Conservation (phyloP, 148 eudicot genomes). For the Vaccinium vitisidaea region DNA sequence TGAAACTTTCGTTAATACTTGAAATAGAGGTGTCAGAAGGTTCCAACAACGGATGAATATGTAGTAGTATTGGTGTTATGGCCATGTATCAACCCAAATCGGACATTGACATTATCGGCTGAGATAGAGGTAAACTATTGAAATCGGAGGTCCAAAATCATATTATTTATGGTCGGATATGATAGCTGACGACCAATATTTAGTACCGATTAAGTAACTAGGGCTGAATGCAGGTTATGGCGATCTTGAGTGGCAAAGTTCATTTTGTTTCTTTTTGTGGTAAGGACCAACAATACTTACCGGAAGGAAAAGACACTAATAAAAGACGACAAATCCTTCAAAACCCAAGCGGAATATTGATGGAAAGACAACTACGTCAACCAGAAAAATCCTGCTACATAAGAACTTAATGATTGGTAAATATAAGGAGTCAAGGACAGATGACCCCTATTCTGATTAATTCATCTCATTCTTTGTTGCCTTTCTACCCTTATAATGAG, state of each 20-base stretch:
- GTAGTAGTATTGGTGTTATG: neutral
- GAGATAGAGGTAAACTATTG: neutral
- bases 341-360: neutral
- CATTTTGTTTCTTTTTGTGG: neutral
- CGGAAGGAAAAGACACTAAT: neutral
- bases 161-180: neutral
- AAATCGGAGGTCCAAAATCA: neutral
- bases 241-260: neutral
- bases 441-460: neutral
- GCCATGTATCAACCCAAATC: neutral
- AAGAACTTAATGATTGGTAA: too few species aligned
- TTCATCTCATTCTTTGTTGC: neutral
- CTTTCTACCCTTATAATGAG: neutral
- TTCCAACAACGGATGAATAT: neutral
- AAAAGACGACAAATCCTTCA: neutral
- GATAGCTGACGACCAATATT: neutral
- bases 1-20: neutral
- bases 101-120: neutral
- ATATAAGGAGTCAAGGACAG: neutral
- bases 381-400: neutral
- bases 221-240: slow-evolving; percentile 7
- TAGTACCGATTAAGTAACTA: neutral
- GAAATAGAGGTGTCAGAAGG: neutral
- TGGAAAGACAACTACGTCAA: neutral
- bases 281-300: neutral